phyloP scores from a whole-genome alignment of 2,329 filamentous ascomycete genomes.

The Pseudogymnoascus sp. region DNA sequence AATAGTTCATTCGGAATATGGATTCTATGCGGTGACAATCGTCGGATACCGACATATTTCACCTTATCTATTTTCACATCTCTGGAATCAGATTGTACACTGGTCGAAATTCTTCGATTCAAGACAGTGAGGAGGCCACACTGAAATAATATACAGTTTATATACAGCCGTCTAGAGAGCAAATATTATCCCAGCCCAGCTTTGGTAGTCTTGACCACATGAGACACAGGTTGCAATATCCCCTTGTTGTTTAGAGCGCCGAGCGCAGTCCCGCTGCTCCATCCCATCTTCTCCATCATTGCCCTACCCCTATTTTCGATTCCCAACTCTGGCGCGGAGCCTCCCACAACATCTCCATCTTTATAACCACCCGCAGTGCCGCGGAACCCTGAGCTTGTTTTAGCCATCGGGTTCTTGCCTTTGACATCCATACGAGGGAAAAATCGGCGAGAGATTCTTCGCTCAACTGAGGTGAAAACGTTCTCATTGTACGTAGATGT shows the following conservation, averaged over 20 bases:
- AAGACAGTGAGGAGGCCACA: not conserved
- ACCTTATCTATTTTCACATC: not conserved
- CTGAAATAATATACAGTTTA: slow-evolving; percentile 6
- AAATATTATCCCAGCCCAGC: slow-evolving; percentile 59
- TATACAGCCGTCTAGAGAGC: not conserved
- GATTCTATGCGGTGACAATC: not conserved
- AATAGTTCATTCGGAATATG: not conserved
- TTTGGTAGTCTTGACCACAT: slow-evolving; percentile 79
- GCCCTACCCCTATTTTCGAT: slow-evolving; percentile 73
- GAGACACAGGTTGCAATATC: slow-evolving; percentile 74
- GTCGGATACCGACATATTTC: not conserved
- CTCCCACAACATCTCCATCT: slow-evolving; percentile 85
- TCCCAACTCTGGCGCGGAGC: slow-evolving; percentile 73
- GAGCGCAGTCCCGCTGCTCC: slow-evolving; percentile 77
- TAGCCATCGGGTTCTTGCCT: slow-evolving; percentile 23
- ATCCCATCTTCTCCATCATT: slow-evolving; percentile 96
- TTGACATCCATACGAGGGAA: slow-evolving; percentile 44
- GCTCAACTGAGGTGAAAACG: slow-evolving; percentile 41
- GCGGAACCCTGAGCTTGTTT: slow-evolving; percentile 26
- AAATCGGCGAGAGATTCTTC: slow-evolving; percentile 44
- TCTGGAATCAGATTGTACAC: not conserved
- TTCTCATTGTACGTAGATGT: slow-evolving; percentile 55
- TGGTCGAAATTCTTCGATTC: not conserved
- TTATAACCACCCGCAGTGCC: slow-evolving; percentile 50
- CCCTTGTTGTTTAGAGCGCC: slow-evolving; percentile 79